Percentiles rank a stretch among this genome's conserved stretches.
Evolutionary conservation across 176 grass and related monocot species (phyloP).

Genomic region (Thinopyrum elongatum): DNA sequence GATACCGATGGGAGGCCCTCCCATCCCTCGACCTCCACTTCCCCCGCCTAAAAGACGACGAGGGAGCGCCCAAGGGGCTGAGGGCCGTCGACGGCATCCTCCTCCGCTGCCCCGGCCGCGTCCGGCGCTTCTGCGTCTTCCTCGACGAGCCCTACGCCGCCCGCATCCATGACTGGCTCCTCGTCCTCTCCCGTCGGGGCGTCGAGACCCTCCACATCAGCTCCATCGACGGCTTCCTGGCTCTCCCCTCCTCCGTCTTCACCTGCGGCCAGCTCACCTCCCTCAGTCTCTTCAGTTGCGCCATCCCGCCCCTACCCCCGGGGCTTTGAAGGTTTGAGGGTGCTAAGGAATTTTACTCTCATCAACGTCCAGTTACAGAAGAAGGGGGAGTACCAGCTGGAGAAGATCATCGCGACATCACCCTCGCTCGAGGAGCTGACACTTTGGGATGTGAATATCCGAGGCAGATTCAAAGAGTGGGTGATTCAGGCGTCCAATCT

Average conservation of each 20-base stretch:
- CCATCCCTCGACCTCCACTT: not conserved
- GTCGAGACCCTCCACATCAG: not conserved
- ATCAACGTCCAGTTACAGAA: not conserved
- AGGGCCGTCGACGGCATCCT: not conserved
- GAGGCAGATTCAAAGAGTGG: not conserved
- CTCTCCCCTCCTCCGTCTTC: slow-evolving; percentile 6
- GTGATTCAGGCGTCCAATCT: slow-evolving; percentile 12
- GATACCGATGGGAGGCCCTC: slow-evolving; percentile 24
- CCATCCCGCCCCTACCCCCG: not conserved
- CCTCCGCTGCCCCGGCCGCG: not conserved
- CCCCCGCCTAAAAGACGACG: too few species aligned
- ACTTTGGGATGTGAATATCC: not conserved
- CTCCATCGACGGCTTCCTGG: not conserved
- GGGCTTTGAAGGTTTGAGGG: not conserved
- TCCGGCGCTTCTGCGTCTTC: not conserved
- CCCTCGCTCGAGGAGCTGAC: slow-evolving; percentile 13
- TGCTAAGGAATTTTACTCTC: not conserved
- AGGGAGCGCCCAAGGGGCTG: not conserved
- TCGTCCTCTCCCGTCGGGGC: not conserved
- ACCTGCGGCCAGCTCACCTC: not conserved
- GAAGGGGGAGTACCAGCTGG: slow-evolving; percentile 18
- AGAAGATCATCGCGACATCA: slow-evolving; percentile 12
- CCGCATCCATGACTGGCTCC: not conserved
- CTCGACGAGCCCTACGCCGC: not conserved
- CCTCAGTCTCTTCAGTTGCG: not conserved